Base-by-base conservation (phyloP, 2,329 filamentous ascomycete genomes). In the Fusarium coicis region DNA sequence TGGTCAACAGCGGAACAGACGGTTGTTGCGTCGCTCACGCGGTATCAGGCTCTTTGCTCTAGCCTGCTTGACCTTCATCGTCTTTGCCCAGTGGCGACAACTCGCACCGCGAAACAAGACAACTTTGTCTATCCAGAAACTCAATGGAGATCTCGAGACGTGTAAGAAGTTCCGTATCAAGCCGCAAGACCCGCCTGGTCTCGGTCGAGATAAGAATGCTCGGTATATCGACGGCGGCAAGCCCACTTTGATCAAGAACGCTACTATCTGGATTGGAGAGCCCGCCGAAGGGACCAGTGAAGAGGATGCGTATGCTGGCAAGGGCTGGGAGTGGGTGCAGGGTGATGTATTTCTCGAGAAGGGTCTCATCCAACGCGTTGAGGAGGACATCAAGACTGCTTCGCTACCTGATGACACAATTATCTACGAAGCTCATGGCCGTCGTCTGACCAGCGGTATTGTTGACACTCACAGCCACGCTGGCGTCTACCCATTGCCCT, bases 381-480 rank as follows among this genome's bases (percentile, higher is more conserved):
- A 82, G 37, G 60, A 80, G 7, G 79, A 81, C 36, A 88, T 91
- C 52, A 78, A 82, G 0, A 63, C 79, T 12, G 75, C 78, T 7
- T 79, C 80, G 1, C 76, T 92, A 32, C 82, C 88, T 3, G 76
- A 84, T 5, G 84, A 88, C 53, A 85, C 84, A 1, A 70, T 87
- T 9, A 76, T 90, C 14, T 91, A 86, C 78, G 84, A 93, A 60
- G 90, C 89, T 9, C 79, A 85, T 32, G 90, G 91, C 3, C 86
- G 89, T 7, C 89, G 86, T 63, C 82, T 93, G 26, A 93, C 92
- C 0, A 85, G 86, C 12, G 92, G 91, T 21, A 90, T 93, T 74
- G 89, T 93, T 53, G 92, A 93, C 76, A 93, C 93, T 89, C 91
- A 93, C 80, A 90, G 87, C 39, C 92, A 93, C 77, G 86, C 90